These are phyloP conservation scores for Adansonia grandidieri DNA, from an alignment of 441 rosid species.

Conservation along the genomic window DNA sequence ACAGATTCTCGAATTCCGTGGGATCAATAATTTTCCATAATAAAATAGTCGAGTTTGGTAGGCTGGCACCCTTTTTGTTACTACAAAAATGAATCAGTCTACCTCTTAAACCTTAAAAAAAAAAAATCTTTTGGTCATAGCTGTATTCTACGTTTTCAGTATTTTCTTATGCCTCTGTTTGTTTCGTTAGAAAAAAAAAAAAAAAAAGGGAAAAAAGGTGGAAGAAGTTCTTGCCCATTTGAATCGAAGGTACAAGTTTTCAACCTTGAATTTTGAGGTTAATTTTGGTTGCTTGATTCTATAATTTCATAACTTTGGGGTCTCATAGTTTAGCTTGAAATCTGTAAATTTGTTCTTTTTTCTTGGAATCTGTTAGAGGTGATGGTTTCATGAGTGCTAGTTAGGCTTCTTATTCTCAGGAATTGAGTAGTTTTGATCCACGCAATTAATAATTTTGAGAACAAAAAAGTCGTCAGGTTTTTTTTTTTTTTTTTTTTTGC, in stretches of 20 bases:
- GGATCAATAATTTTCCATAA: background rate
- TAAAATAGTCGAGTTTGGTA: constrained; percentile 1
- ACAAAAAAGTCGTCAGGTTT: background rate
- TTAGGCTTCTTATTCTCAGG: background rate
- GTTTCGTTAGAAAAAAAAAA: background rate
- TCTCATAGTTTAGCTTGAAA: background rate
- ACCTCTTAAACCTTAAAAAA: background rate
- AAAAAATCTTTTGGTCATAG: background rate
- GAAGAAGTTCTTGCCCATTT: background rate
- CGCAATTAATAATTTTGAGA: background rate
- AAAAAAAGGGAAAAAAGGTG: background rate
- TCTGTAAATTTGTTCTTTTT: background rate
- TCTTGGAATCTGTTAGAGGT: background rate
- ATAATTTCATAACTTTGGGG: constrained; percentile 11
- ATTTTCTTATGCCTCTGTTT: constrained; percentile 1
- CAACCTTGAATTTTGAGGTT: background rate
- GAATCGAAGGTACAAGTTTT: background rate
- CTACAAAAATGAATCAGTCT: background rate
- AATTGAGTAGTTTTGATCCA: background rate
- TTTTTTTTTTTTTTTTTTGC: background rate
- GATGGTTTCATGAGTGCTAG: constrained; percentile 13
- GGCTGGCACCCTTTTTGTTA: background rate
- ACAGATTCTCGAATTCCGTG: too few species aligned
- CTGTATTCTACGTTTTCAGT: background rate
- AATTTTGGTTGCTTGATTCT: background rate